Evolutionary conservation across 2,329 filamentous ascomycete genomes (phyloP).

Genomic region (Colletotrichum sidae): DNA sequence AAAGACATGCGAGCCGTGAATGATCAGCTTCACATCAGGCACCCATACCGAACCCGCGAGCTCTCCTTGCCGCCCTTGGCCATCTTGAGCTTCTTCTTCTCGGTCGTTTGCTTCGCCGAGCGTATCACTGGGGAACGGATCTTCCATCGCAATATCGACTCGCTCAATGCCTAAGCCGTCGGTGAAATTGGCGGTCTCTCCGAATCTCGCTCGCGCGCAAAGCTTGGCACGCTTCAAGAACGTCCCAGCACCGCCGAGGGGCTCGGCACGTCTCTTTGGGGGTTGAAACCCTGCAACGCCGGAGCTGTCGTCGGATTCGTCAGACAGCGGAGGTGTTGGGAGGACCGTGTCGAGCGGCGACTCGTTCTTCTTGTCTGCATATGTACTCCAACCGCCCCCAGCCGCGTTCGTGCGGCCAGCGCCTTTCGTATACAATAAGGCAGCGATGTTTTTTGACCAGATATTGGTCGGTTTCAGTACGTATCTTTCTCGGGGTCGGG

Average conservation of each 20-base stretch:
- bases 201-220: slow-evolving; percentile 78
- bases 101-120: slow-evolving; percentile 42
- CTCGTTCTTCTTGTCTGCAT: slow-evolving; percentile 70
- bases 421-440: slow-evolving; percentile 77
- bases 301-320: slow-evolving; percentile 43
- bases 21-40: slow-evolving; percentile 73
- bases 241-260: neutral
- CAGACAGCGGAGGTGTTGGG: slow-evolving; percentile 60
- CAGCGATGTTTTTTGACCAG: slow-evolving; percentile 76
- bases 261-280: slow-evolving; percentile 26
- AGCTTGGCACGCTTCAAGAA: slow-evolving; percentile 42
- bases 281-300: slow-evolving; percentile 10
- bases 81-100: slow-evolving; percentile 43
- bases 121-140: slow-evolving; percentile 59
- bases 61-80: slow-evolving; percentile 37
- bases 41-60: slow-evolving; percentile 54
- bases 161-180: slow-evolving; percentile 73
- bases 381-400: slow-evolving; percentile 83
- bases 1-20: slow-evolving; percentile 84
- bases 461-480: slow-evolving; percentile 76
- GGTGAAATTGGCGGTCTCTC: slow-evolving; percentile 64
- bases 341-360: slow-evolving; percentile 66
- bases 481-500: slow-evolving; percentile 78
- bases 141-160: slow-evolving; percentile 69
- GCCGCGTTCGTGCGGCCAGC: slow-evolving; percentile 77